phyloP scores from a whole-genome alignment of 371 early-diverging fungal species.

The Mucor irregularis region DNA sequence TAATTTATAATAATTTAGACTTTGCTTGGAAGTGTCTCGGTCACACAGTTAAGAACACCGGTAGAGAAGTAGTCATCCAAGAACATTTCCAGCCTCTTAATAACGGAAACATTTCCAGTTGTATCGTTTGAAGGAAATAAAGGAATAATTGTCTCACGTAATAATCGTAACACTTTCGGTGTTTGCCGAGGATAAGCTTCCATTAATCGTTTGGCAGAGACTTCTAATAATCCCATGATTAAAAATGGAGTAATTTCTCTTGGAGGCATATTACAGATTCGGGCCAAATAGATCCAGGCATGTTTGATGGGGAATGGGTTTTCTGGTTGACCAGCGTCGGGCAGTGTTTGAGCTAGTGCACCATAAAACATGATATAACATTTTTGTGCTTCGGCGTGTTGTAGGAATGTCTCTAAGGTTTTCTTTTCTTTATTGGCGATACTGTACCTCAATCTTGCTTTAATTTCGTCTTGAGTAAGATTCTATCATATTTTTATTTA shows the following conservation, averaged over 20 bases:
- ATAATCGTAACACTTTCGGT: slow-evolving; percentile 31
- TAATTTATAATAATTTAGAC: no score
- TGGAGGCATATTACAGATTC: slow-evolving; percentile 75
- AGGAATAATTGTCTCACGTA: slow-evolving; percentile 17
- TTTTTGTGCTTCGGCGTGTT: slow-evolving; percentile 71
- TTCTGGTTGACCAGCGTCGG: slow-evolving; percentile 40
- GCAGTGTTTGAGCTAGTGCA: slow-evolving; percentile 71
- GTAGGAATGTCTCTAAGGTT: slow-evolving; percentile 39
- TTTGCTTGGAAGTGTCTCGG: no score
- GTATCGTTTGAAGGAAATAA: background rate
- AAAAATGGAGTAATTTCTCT: slow-evolving; percentile 70
- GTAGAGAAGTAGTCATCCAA: background rate
- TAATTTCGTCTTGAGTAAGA: slow-evolving; percentile 38
- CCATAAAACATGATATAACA: slow-evolving; percentile 77
- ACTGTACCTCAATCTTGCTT: slow-evolving; percentile 39
- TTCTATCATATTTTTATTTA: slow-evolving; percentile 10
- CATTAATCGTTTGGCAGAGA: slow-evolving; percentile 36
- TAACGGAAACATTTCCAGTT: background rate
- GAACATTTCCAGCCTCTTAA: background rate
- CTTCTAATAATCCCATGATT: slow-evolving; percentile 63
- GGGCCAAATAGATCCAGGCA: slow-evolving; percentile 82
- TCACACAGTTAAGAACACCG: no score
- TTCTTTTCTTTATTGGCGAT: slow-evolving; percentile 56
- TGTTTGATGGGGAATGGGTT: slow-evolving; percentile 62
- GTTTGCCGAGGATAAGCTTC: slow-evolving; percentile 37